Evolutionary conservation across 176 grass and related monocot species (phyloP), one percentile per base, ranked within the genome.

Genomic region (Dactylis glomerata): DNA sequence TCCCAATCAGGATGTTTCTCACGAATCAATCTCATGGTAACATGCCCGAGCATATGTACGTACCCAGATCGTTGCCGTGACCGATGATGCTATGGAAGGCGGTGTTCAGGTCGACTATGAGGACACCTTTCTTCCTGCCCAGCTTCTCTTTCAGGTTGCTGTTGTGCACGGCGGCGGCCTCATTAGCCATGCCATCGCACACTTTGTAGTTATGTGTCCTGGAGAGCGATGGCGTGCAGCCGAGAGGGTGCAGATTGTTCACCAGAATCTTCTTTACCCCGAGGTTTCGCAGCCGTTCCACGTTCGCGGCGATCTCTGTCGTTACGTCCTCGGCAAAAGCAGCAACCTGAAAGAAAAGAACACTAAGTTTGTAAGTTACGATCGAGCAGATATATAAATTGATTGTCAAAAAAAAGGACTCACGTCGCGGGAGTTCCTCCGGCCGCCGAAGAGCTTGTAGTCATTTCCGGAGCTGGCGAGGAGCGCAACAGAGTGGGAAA

Each of bases 211-310:
- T 81, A 33, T 2, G 8, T 3, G 27, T 7, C 45, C 76, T 58
- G n/a, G 47, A 20, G 0, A 8, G 19, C 33, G 30, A 42, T 37
- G 89, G 89, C 56, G 81, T 87, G 89, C 74, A 87, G 24, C 74
- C 79, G 1, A 91, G 7, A 10, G 89, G 89, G 6, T 83, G 80
- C 58, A 87, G 26, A 26, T 62, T 75, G 47, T 85, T 90, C 5
- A 87, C 73, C 5, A 90, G 64, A 3, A 90, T 19, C 74, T 57
- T 90, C 34, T 46, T 44, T 7, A 83, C 56, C 13, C 84, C 80
- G 3, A 83, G 26, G 1, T 74, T 15, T 5, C 3, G 13, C 36
- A 91, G 75, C 11, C 57, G 37, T 16, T 10, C 1, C 68, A 91
- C 85, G 3, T 30, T 28, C 6, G 3, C 12, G 31, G 69, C 78